Conservation (phyloP, 768 basidiomycete genomes). For the Dioszegia aurantiaca region DNA sequence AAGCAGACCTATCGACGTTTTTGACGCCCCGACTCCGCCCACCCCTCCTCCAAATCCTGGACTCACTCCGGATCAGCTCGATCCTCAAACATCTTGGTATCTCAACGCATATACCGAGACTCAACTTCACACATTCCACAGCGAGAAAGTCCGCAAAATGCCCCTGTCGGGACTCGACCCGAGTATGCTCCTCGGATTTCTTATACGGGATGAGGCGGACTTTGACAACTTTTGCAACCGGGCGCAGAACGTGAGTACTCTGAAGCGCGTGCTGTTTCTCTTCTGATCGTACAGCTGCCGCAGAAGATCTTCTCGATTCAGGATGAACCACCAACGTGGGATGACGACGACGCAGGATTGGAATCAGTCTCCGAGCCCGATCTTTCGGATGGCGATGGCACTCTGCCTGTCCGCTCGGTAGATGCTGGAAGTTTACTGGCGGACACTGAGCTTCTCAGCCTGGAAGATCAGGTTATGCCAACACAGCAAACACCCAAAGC, state of each 20-base stretch:
- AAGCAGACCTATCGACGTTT: constrained; percentile 5
- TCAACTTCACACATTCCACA: constrained; percentile 88
- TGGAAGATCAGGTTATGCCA: neutral
- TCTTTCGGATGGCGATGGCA: constrained; percentile 21
- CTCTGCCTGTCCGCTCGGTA: neutral
- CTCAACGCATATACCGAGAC: constrained; percentile 67
- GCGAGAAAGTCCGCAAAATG: constrained; percentile 96
- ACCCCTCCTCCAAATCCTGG: constrained; percentile 37
- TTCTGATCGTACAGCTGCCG: constrained; percentile 53
- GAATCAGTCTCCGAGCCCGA: constrained; percentile 78
- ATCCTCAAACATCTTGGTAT: constrained; percentile 56
- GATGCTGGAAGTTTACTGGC: neutral
- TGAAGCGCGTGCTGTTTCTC: neutral
- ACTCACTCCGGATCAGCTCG: constrained; percentile 13
- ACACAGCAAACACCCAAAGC: neutral
- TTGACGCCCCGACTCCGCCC: constrained; percentile 7
- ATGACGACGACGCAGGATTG: constrained; percentile 62
- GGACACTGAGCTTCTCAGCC: neutral
- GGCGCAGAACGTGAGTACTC: constrained; percentile 65
- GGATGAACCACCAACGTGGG: constrained; percentile 81
- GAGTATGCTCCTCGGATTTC: constrained; percentile 93
- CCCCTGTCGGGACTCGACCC: constrained; percentile 84
- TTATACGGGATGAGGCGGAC: constrained; percentile 76
- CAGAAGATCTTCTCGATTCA: constrained; percentile 79
- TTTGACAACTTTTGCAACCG: constrained; percentile 76